These are phyloP conservation scores for Leccinum angustisporum DNA, from an alignment of 1,284 basidiomycete species.

Conservation along the genomic window DNA sequence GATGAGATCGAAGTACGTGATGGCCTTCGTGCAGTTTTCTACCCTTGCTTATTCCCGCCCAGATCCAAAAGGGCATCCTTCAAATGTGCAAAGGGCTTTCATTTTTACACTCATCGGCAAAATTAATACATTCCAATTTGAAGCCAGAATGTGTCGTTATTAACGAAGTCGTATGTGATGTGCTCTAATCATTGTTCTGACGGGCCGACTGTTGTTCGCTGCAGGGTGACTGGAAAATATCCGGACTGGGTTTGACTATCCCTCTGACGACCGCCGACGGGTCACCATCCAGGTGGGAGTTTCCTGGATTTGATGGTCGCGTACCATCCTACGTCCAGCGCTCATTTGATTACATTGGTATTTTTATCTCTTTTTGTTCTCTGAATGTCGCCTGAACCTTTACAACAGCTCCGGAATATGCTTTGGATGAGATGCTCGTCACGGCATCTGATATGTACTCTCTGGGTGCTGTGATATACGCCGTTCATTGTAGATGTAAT, in stretches of 20 bases:
- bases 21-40: slow-evolving; percentile 8
- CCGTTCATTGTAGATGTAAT: slow-evolving; percentile 85
- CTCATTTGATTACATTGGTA: slow-evolving; percentile 94
- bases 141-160: slow-evolving; percentile 84
- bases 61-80: slow-evolving; percentile 97
- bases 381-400: neutral
- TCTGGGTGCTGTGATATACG: slow-evolving; percentile 87
- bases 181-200: neutral
- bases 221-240: slow-evolving; percentile 98
- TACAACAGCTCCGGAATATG: slow-evolving; percentile 88
- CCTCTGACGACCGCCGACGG: slow-evolving; percentile 74
- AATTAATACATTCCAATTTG: slow-evolving; percentile 90
- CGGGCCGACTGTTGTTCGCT: slow-evolving; percentile 4
- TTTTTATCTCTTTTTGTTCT: neutral
- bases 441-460: slow-evolving; percentile 95
- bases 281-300: slow-evolving; percentile 78
- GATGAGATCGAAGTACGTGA: slow-evolving; percentile 85
- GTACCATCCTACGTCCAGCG: slow-evolving; percentile 84
- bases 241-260: slow-evolving; percentile 87
- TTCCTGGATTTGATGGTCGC: slow-evolving; percentile 84
- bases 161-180: slow-evolving; percentile 73
- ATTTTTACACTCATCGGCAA: slow-evolving; percentile 91
- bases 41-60: slow-evolving; percentile 16
- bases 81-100: slow-evolving; percentile 92
- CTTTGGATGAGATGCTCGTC: slow-evolving; percentile 82